A percentile compares a stretch with the other conserved stretches of the same genome.
Evolutionary conservation across 371 early-diverging fungal genomes (phyloP).

Genomic region (Phascolomyces articulosus): DNA sequence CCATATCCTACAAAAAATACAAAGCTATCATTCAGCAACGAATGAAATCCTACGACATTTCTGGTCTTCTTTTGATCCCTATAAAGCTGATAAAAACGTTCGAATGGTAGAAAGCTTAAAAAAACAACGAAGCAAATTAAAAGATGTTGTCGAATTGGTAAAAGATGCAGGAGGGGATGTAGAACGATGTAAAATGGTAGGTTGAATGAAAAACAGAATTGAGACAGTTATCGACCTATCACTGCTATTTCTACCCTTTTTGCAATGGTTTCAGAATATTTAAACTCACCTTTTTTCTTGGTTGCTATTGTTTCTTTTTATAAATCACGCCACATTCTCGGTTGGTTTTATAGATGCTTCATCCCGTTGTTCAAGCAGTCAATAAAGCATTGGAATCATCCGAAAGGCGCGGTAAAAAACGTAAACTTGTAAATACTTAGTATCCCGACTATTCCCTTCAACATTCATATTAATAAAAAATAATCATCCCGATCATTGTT

Average conservation of each 20-base stretch:
- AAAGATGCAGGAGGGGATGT: conserved; percentile 34
- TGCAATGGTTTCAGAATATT: not conserved
- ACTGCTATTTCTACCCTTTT: not conserved
- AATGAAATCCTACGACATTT: conserved; percentile 71
- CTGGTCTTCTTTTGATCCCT: conserved; percentile 60
- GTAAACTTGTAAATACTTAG: not conserved
- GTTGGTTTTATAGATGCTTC: conserved; percentile 40
- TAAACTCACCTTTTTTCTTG: too few species aligned
- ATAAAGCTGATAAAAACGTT: conserved; percentile 53
- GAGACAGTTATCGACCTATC: too few species aligned
- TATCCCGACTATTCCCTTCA: not conserved
- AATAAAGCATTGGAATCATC: conserved; percentile 55
- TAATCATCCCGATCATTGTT: not conserved
- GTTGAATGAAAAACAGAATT: not conserved
- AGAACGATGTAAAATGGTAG: conserved; percentile 43
- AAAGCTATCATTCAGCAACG: conserved; percentile 60
- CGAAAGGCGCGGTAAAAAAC: conserved; percentile 44
- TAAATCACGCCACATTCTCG: not conserved
- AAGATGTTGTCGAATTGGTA: conserved; percentile 43
- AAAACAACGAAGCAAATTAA: conserved; percentile 51
- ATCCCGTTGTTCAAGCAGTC: conserved; percentile 48
- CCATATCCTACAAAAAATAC: conserved; percentile 48
- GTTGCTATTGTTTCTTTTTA: too few species aligned
- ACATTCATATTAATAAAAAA: too few species aligned
- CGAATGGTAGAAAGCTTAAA: conserved; percentile 59